These are phyloP conservation scores for Phlegmacium glaucopus DNA, from an alignment of 768 basidiomycete genomes.

Conservation along the genomic window DNA sequence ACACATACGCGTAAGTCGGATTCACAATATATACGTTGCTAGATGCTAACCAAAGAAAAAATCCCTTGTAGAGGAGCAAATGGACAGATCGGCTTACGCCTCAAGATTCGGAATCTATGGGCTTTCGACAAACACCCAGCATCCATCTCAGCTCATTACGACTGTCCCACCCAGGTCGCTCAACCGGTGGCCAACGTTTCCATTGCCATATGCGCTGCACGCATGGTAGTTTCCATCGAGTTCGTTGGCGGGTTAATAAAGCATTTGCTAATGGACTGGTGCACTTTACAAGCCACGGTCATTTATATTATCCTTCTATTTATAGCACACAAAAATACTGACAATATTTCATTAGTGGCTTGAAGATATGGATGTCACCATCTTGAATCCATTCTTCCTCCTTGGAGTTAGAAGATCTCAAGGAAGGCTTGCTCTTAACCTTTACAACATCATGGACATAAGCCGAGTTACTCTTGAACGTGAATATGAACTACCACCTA, in stretches of 20 bases:
- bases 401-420: constrained; percentile 38
- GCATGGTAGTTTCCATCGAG: constrained; percentile 40
- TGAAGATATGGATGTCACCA: constrained; percentile 43
- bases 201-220: constrained; percentile 40
- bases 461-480: constrained; percentile 38
- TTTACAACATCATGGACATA: constrained; percentile 46
- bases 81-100: constrained; percentile 38
- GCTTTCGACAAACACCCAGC: constrained; percentile 52
- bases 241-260: constrained; percentile 36
- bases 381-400: constrained; percentile 42
- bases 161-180: constrained; percentile 35
- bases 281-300: constrained; percentile 44
- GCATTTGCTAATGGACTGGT: constrained; percentile 51
- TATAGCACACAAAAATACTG: not conserved
- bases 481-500: constrained; percentile 54
- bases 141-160: constrained; percentile 37
- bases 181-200: constrained; percentile 32
- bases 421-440: constrained; percentile 34
- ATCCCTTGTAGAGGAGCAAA: constrained; percentile 30
- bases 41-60: not conserved
- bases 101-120: constrained; percentile 56
- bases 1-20: constrained; percentile 34
- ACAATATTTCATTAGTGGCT: constrained; percentile 38
- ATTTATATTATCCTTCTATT: constrained; percentile 7
- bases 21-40: not conserved